A percentile compares a stretch with the other conserved stretches of the same genome.
These are phyloP conservation scores for Gossypium davidsonii DNA, from an alignment of 441 rosid species.

Conservation along the genomic window DNA sequence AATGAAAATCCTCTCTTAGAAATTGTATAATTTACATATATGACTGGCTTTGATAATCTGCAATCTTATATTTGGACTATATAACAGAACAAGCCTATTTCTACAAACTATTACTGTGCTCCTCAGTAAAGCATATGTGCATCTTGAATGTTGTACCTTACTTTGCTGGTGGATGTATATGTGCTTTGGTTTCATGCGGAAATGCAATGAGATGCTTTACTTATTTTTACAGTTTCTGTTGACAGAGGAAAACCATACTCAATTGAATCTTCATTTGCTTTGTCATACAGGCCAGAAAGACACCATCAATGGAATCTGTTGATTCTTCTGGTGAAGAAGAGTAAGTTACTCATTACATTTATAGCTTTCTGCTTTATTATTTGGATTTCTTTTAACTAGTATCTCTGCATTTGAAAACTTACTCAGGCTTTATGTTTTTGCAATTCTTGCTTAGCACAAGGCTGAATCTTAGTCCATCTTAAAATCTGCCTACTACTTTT, in stretches of 20 bases:
- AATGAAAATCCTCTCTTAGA: neutral
- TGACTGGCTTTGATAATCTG: neutral
- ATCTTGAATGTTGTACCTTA: slow-evolving; percentile 1
- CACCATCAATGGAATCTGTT: slow-evolving; percentile 76
- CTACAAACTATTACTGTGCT: neutral
- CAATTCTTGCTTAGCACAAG: slow-evolving; percentile 2
- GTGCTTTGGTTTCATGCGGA: neutral
- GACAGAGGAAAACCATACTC: slow-evolving; percentile 1
- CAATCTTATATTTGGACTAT: neutral
- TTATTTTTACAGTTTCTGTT: neutral
- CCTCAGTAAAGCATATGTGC: neutral
- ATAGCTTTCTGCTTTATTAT: slow-evolving; percentile 14
- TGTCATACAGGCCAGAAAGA: slow-evolving; percentile 72
- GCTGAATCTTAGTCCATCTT: slow-evolving; percentile 2
- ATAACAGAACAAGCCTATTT: neutral
- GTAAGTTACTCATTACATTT: slow-evolving; percentile 47
- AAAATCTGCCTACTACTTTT: neutral
- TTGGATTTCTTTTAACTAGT: slow-evolving; percentile 14
- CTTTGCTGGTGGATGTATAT: neutral
- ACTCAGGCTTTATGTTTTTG: neutral
- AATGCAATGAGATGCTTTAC: neutral
- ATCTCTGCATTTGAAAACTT: slow-evolving; percentile 6
- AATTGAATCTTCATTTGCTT: slow-evolving; percentile 17
- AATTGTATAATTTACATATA: neutral
- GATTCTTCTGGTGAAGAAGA: slow-evolving; percentile 98